Conservation (phyloP, 768 basidiomycete genomes). For the Lenzites betulinus region DNA sequence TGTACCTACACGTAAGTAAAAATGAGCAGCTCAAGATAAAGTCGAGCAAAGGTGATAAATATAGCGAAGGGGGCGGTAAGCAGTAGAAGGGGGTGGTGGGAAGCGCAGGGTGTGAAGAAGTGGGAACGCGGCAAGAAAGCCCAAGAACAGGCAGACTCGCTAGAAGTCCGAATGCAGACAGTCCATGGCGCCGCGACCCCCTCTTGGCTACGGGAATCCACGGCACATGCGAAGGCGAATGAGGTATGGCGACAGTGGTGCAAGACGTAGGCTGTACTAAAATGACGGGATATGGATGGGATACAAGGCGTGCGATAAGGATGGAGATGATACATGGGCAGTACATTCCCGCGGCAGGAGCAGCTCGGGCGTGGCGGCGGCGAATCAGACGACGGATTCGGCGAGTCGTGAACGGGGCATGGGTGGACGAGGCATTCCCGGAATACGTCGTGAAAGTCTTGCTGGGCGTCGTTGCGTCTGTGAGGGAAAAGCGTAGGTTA, state of each 20-base stretch:
- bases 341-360: slow-evolving; percentile 3
- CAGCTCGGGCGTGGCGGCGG: background rate
- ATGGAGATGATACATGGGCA: slow-evolving; percentile 13
- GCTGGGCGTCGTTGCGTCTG: slow-evolving; percentile 28
- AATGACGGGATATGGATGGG: background rate
- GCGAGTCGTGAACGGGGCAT: slow-evolving; percentile 27
- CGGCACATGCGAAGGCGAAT: background rate
- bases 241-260: background rate
- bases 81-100: no score
- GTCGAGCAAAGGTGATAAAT: no score
- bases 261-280: background rate
- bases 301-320: slow-evolving; percentile 11
- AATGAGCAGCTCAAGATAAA: no score
- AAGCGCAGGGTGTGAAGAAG: no score
- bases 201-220: background rate
- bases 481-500: background rate
- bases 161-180: background rate
- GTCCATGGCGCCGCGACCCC: background rate
- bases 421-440: slow-evolving; percentile 26
- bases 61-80: no score
- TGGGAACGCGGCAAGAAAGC: background rate
- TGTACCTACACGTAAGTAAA: no score
- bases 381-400: slow-evolving; percentile 18
- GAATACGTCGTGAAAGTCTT: slow-evolving; percentile 26
- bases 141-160: background rate